Base-by-base conservation (phyloP, 2,329 filamentous ascomycete genomes). In the Geosmithia flava region DNA sequence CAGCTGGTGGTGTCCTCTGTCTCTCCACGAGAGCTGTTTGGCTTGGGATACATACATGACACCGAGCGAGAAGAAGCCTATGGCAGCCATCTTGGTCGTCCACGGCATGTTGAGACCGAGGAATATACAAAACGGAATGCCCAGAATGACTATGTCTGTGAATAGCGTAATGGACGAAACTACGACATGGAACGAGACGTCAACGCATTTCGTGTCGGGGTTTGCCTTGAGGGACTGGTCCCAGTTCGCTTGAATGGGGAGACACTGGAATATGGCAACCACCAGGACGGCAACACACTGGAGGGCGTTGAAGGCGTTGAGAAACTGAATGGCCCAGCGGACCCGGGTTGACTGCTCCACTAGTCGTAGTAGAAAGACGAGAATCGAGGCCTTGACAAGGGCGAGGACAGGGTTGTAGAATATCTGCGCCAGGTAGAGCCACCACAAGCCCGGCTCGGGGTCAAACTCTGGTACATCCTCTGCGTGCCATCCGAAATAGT, bases 341-440 rank as follows among this genome's bases (percentile, higher is more conserved):
- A 68, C 57, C 20, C 52, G 60, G 27, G 46, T 54, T 50, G 64
- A 63, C 49, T 66, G 56, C 37, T 64, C 55, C 45, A 64, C 62
- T 1, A 72, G 60, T 1, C 67, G 67, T 17, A 68, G 59, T n/a
- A 71, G 59, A 50, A 71, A 70, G n/a, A 72, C 51, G 3, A 72
- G 60, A 17, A 71, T 59, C 0, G 69, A 72, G 2, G 63, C 61
- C 54, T 72, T 72, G 49, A 71, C 63, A 10, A 72, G 58, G 3
- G 67, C 66, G 2, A 72, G 54, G 43, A 71, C 66, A 0, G 69
- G 69, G 47, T 70, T 72, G 57, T 72, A 72, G 2, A 68, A 55
- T 8, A 69, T 54, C 42, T 69, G 63, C 37, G 64, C 62, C 17
- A 63, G 53, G 42, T 63, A 70, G 53, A 62, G 63, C 60, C 60